A percentile compares a stretch with the other conserved stretches of the same genome.
Conservation (phyloP, 306 rosid genomes). For the Luffa aegyptiaca region DNA sequence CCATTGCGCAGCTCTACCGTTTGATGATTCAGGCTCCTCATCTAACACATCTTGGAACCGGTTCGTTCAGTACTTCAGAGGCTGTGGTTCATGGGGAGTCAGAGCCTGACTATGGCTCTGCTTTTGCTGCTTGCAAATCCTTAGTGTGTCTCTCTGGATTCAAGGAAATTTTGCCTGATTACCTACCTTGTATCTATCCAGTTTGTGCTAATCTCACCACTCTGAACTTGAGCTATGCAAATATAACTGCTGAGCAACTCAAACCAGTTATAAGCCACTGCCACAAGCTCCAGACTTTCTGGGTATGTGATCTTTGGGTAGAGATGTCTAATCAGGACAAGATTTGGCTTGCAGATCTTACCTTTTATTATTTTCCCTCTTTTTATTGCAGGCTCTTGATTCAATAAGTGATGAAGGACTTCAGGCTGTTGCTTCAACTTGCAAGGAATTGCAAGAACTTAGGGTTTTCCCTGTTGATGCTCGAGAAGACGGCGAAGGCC, state of each 20-base stretch:
- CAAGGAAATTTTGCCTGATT: constrained; percentile 44
- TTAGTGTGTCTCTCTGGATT: constrained; percentile 82
- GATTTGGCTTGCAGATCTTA: constrained; percentile 15
- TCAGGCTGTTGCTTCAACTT: constrained; percentile 67
- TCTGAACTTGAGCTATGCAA: constrained; percentile 68
- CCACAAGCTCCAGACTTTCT: constrained; percentile 58
- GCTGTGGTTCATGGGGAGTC: constrained; percentile 30
- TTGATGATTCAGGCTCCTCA: constrained; percentile 59
- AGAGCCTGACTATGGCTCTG: constrained; percentile 54
- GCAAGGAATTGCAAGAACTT: constrained; percentile 71
- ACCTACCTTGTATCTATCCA: constrained; percentile 50
- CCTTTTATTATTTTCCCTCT: background rate
- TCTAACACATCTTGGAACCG: constrained; percentile 70
- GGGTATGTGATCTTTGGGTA: constrained; percentile 39
- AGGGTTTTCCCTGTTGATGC: constrained; percentile 62
- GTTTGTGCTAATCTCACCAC: constrained; percentile 64
- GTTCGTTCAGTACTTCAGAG: constrained; percentile 38
- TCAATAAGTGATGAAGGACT: constrained; percentile 80
- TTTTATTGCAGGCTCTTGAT: constrained; percentile 54
- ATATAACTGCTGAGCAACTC: constrained; percentile 46
- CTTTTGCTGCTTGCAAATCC: constrained; percentile 66
- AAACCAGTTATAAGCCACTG: constrained; percentile 51
- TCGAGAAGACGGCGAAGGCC: constrained; percentile 50
- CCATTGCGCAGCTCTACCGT: constrained; percentile 45
- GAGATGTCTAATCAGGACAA: background rate